Conservation (phyloP, 306 rosid species). For the Pyrus pyrifolia region DNA sequence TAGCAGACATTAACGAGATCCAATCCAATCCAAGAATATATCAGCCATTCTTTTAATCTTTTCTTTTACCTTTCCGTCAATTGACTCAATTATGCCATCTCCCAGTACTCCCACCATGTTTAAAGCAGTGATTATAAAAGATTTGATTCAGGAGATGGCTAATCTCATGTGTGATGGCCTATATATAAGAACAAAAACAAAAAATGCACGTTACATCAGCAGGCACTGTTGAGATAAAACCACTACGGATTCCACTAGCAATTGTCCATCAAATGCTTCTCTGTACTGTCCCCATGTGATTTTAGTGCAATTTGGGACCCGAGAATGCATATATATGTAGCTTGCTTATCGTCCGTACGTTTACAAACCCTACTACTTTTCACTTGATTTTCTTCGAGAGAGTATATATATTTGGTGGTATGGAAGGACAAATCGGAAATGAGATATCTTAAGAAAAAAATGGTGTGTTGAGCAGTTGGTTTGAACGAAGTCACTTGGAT, state of each 20-base stretch:
- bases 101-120: neutral
- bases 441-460: neutral
- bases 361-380: conserved; percentile 7
- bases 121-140: neutral
- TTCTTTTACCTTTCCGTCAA: neutral
- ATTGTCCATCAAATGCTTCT: conserved; percentile 5
- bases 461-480: neutral
- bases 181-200: neutral
- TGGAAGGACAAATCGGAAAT: neutral
- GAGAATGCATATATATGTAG: neutral
- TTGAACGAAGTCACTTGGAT: neutral
- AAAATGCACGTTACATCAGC: neutral
- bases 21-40: no score
- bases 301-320: conserved; percentile 7
- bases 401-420: neutral
- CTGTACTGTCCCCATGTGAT: conserved; percentile 15
- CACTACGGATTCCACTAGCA: conserved; percentile 18
- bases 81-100: neutral
- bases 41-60: neutral
- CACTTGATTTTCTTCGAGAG: conserved; percentile 2
- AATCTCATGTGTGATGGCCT: neutral
- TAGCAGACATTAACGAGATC: no score
- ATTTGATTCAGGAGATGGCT: neutral
- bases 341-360: conserved; percentile 16
- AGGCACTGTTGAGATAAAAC: conserved; percentile 4